A percentile compares a stretch with the other conserved stretches of the same genome.
Conservation (phyloP, 805 yeast genomes). For the Pichia nakasei region DNA sequence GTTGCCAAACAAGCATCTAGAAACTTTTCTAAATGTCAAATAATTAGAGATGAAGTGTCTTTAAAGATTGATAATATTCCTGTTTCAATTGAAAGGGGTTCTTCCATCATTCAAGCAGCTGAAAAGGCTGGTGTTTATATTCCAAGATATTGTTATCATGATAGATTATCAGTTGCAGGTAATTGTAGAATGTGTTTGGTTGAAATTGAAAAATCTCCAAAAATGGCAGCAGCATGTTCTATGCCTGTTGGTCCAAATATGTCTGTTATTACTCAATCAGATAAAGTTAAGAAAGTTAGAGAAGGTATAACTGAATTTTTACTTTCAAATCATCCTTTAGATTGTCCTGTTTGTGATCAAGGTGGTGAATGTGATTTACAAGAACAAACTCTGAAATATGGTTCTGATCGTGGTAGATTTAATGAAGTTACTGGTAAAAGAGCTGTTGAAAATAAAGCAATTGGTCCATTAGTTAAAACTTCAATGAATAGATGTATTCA, state of each 20-base stretch:
- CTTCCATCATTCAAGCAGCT: slow-evolving; percentile 85
- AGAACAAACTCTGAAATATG: slow-evolving; percentile 78
- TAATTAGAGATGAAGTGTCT: slow-evolving; percentile 20
- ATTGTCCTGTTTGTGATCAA: slow-evolving; percentile 89
- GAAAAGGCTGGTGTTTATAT: slow-evolving; percentile 84
- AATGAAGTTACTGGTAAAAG: slow-evolving; percentile 75
- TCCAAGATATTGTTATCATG: slow-evolving; percentile 89
- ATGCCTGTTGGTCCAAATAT: slow-evolving; percentile 87
- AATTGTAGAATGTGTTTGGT: slow-evolving; percentile 91
- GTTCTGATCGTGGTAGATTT: slow-evolving; percentile 81
- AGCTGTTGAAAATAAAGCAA: slow-evolving; percentile 84
- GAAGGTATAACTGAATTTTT: slow-evolving; percentile 89
- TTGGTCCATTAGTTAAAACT: slow-evolving; percentile 84
- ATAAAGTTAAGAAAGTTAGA: slow-evolving; percentile 71
- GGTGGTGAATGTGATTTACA: slow-evolving; percentile 93
- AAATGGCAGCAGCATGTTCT: slow-evolving; percentile 84
- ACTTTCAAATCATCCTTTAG: slow-evolving; percentile 82
- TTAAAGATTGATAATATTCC: slow-evolving; percentile 59
- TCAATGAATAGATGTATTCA: slow-evolving; percentile 90
- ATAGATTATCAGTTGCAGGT: slow-evolving; percentile 83
- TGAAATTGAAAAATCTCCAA: slow-evolving; percentile 83
- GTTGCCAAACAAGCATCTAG: slow-evolving; percentile 9
- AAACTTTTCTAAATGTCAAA: slow-evolving; percentile 6
- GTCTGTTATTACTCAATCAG: slow-evolving; percentile 75
- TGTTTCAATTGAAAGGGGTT: slow-evolving; percentile 75